A percentile compares a stretch with the other conserved stretches of the same genome.
Evolutionary conservation across 1,139 yeast genomes (phyloP).

Genomic region (Oligophagozyma castellii): DNA sequence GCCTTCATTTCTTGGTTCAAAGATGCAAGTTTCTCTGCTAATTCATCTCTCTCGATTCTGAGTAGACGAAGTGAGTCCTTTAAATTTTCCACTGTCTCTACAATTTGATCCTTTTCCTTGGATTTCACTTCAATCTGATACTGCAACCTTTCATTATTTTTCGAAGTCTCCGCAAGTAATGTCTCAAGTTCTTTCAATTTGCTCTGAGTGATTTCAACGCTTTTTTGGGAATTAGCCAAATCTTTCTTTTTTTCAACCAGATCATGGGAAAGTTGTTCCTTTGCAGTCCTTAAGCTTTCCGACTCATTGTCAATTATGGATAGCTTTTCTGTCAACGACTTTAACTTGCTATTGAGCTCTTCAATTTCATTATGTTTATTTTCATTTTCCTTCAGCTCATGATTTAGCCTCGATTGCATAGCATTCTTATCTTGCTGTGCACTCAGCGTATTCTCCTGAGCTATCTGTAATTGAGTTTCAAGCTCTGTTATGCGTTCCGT

Average conservation of each 20-base stretch:
- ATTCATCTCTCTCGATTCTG: background rate
- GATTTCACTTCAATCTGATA: background rate
- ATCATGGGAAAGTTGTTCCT: no score
- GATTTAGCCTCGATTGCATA: background rate
- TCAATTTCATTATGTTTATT: conserved; percentile 1
- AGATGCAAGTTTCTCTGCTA: background rate
- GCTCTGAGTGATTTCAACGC: background rate
- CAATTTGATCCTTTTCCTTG: background rate
- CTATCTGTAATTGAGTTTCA: conserved; percentile 1
- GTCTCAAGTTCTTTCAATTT: background rate
- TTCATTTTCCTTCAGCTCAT: background rate
- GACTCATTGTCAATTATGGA: background rate
- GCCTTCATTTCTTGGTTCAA: background rate
- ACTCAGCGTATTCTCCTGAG: background rate
- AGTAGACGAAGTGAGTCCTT: no score
- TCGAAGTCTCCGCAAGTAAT: background rate
- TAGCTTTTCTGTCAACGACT: background rate
- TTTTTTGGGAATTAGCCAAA: background rate
- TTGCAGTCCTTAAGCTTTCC: background rate
- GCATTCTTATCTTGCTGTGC: conserved; percentile 1
- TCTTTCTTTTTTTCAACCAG: background rate
- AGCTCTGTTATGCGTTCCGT: conserved; percentile 3
- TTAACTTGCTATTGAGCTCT: conserved; percentile 2
- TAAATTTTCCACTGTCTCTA: conserved; percentile 4
- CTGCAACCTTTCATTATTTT: no score